Evolutionary conservation across 352 stramenopile species (phyloP).

Genomic region (Phytophthora brassicae): DNA sequence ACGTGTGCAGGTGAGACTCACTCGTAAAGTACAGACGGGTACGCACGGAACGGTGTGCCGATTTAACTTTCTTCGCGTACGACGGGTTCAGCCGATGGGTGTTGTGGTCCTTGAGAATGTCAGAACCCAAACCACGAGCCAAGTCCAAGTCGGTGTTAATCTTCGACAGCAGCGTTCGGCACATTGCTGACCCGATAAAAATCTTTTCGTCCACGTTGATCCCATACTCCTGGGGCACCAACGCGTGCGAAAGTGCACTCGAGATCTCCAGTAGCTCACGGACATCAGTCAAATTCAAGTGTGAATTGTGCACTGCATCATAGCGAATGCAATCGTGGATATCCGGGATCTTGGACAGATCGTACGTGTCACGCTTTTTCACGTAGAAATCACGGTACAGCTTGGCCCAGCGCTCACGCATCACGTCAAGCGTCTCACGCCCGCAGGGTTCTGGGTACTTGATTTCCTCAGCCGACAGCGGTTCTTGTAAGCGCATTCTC

Average conservation of each 20-base stretch:
- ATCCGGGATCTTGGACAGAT: constrained; percentile 97
- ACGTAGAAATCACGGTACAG: constrained; percentile 97
- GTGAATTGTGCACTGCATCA: constrained; percentile 98
- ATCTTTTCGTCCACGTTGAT: constrained; percentile 89
- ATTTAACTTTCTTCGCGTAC: constrained; percentile 90
- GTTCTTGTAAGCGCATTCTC: constrained; percentile 27
- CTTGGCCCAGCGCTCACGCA: constrained; percentile 92
- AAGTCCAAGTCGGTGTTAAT: constrained; percentile 88
- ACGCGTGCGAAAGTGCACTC: constrained; percentile 89
- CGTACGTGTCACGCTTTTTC: constrained; percentile 91
- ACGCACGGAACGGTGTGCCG: constrained; percentile 94
- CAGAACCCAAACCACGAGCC: constrained; percentile 49
- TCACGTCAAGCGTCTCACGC: constrained; percentile 84
- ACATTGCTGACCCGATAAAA: constrained; percentile 87
- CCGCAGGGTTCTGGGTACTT: constrained; percentile 83
- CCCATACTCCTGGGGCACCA: constrained; percentile 89
- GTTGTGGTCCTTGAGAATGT: constrained; percentile 56
- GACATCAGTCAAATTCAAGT: constrained; percentile 92
- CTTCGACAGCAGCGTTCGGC: constrained; percentile 85
- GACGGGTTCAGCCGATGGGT: constrained; percentile 83
- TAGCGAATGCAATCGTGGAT: constrained; percentile 98
- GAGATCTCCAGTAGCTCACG: constrained; percentile 95
- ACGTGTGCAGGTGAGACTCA: constrained; percentile 97
- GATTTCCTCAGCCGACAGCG: constrained; percentile 52
- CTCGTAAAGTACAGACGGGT: constrained; percentile 99